Base-by-base conservation (phyloP, 2,329 filamentous ascomycete genomes). In the Dendrostoma leiphaemia region DNA sequence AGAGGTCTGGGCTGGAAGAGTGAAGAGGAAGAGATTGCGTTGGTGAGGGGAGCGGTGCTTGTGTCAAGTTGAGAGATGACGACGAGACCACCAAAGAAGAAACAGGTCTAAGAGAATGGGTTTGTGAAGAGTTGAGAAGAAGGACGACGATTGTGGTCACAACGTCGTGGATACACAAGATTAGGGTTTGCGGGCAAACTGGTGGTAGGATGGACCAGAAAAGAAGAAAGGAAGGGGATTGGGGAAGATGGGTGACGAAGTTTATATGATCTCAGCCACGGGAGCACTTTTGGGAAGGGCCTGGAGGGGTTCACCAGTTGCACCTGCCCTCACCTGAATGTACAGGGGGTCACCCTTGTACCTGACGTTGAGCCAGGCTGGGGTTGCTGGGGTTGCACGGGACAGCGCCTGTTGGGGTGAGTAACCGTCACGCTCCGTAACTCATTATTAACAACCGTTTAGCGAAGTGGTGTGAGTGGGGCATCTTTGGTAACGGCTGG, bases 241-340 rank as follows among this genome's bases (percentile, higher is more conserved):
- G 17, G 47, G 49, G 48, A 26, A 24, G 38, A 15, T 28, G 52
- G 46, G 48, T 28, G 32, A 37, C 17, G 34, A 48, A 44, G 52
- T 15, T 52, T 51, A 55, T 58, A 58, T 55, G 52, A 46, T n/a
- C 34, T 52, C 29, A 24, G 37, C 29, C 24, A 34, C 28, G 45
- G 19, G 19, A n/a, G 6, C 34, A n/a, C 6, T 6, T n/a, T 17
- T 37, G 19, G 34, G 28, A 21, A 34, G 29, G 26, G 44, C 28
- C 5, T 19, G n/a, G 48, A 51, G 48, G 53, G 56, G 56, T 55
- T 58, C 56, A 52, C 48, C 31, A 54, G 55, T 54, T 23, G 56
- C 48, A 48, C 35, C 43, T 49, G 38, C 51, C 37, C 41, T 47
- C 51, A 50, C 43, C 26, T 24, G 37, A 23, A 28, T 35, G 24